Evolutionary conservation across 108 stramenopile species (phyloP), one percentile per base, ranked within the genome.

Genomic region (Skeletonema marinoi): DNA sequence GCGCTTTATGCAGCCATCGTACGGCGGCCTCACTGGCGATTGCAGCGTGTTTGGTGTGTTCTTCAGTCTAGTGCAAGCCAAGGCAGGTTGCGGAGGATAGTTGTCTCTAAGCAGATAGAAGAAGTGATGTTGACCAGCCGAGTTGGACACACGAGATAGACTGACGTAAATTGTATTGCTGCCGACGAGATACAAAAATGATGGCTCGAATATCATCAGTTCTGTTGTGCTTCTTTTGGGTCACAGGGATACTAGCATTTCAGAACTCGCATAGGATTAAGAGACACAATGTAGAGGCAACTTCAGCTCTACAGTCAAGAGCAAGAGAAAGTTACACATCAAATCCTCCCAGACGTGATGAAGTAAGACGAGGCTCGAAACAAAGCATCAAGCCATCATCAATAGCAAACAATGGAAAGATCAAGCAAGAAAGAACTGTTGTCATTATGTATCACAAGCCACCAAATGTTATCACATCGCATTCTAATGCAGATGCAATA

Each of bases 381-480:
- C 42, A 44, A 44, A 16, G 2, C 42, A 44, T 14, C 42, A 44
- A 44, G 42, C 2, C 42, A 44, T 16, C 42, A 16, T 44, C 42
- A 16, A 44, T 3, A 16, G 42, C 42, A 44, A 44, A 16, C 2
- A 44, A 4, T 16, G 14, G 42, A 44, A 44, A 44, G 14, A 44
- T 16, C 3, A 44, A 4, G 42, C 64, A 42, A 65, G 84, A 87
- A 84, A 68, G 60, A 65, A 90, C 87, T 12, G 86, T 90, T 11
- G 90, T 91, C 7, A 71, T 91, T 32, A 35, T 86, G 42, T 91
- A 87, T 60, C 61, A 91, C 74, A 91, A 91, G 68, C 90, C 90
- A 19, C 25, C 82, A 36, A 84, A 87, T 70, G 75, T 88, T 16
- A 73, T 91, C 41, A 91, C 90, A 70, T 91, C 50, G 86, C 90